Conservation (phyloP, 2,329 filamentous ascomycete species). For the Zasmidium citrigriseum region DNA sequence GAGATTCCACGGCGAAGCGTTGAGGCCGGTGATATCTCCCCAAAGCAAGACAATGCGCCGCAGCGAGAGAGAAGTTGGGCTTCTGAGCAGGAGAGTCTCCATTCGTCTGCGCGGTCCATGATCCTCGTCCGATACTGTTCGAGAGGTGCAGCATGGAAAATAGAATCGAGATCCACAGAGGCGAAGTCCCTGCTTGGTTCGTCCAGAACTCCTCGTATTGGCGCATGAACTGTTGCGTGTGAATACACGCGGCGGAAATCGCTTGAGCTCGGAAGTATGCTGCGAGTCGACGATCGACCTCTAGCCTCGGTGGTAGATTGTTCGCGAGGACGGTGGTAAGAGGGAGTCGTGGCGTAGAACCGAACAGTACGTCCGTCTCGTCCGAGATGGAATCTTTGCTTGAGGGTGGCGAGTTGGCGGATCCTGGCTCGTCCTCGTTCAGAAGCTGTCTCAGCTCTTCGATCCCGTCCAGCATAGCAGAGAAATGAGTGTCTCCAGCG, state of each 20-base stretch:
- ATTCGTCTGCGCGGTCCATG: neutral
- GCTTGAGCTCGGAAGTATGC: slow-evolving; percentile 17
- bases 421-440: slow-evolving; percentile 1
- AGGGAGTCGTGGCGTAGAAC: slow-evolving; percentile 5
- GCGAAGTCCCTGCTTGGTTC: slow-evolving; percentile 38
- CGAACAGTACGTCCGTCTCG: slow-evolving; percentile 18
- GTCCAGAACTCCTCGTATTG: slow-evolving; percentile 49
- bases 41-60: slow-evolving; percentile 14
- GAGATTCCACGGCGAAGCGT: slow-evolving; percentile 15
- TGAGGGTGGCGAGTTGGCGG: neutral
- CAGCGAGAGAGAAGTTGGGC: slow-evolving; percentile 6
- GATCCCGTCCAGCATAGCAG: slow-evolving; percentile 21
- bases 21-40: slow-evolving; percentile 11
- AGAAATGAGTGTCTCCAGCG: slow-evolving; percentile 17
- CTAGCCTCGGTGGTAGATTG: slow-evolving; percentile 11
- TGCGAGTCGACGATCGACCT: slow-evolving; percentile 15
- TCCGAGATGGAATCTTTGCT: slow-evolving; percentile 1
- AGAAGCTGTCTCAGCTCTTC: slow-evolving; percentile 16
- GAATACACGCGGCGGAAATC: slow-evolving; percentile 18
- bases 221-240: slow-evolving; percentile 11
- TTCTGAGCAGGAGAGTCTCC: neutral
- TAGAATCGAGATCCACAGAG: slow-evolving; percentile 48
- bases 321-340: slow-evolving; percentile 7
- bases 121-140: slow-evolving; percentile 5
- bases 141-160: slow-evolving; percentile 37